Evolutionary conservation across 176 grass and related monocot genomes (phyloP).

Genomic region (Aegilops umbellulata): DNA sequence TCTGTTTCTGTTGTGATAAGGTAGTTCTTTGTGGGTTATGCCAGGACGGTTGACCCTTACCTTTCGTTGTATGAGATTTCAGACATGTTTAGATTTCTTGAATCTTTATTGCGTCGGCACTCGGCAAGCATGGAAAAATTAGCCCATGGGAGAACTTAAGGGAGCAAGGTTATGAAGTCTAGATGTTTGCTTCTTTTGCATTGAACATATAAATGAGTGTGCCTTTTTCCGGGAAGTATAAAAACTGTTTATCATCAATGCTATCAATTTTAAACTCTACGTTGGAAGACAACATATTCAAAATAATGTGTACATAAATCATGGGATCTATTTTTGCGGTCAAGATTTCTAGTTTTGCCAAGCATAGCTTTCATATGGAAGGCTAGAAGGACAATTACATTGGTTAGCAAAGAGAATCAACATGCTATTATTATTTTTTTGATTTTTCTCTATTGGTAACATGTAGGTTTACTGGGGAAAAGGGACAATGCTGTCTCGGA

Average conservation of each 20-base stretch:
- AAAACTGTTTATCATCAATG: not conserved
- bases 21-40: not conserved
- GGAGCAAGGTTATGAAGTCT: not conserved
- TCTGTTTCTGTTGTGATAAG: not conserved
- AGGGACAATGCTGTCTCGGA: conserved; percentile 66
- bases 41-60: not conserved
- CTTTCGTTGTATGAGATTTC: not conserved
- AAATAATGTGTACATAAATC: not conserved
- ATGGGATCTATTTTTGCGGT: not conserved
- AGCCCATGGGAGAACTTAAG: not conserved
- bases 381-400: not conserved
- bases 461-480: conserved; percentile 61
- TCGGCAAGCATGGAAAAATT: not conserved
- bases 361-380: not conserved
- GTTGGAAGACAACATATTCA: not conserved
- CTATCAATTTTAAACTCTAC: not conserved
- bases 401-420: not conserved
- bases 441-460: not conserved
- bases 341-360: not conserved
- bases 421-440: not conserved
- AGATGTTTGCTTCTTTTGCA: not conserved
- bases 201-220: not conserved
- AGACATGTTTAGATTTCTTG: not conserved
- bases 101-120: not conserved
- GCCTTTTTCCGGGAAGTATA: not conserved